These are phyloP conservation scores for Lagerstroemia speciosa DNA, from an alignment of 345 rosid genomes.

Conservation along the genomic window DNA sequence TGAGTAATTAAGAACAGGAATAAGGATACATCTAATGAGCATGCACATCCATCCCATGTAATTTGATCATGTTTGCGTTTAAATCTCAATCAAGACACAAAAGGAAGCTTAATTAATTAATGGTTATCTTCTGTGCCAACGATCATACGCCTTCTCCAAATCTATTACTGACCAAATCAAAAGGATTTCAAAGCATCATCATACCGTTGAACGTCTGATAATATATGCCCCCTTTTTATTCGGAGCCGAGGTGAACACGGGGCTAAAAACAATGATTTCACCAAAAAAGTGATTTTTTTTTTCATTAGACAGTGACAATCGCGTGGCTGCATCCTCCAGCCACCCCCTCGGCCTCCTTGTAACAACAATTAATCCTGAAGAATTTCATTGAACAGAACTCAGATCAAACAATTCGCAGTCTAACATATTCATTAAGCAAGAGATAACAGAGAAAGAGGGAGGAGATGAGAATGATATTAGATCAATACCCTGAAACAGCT, in stretches of 20 bases:
- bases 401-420: neutral
- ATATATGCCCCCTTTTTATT: neutral
- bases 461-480: neutral
- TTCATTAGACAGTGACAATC: neutral
- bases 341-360: neutral
- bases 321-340: constrained; percentile 3
- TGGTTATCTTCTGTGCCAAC: neutral
- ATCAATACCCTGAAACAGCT: constrained; percentile 13
- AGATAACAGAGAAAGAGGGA: neutral
- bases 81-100: neutral
- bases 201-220: neutral
- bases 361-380: constrained; percentile 2
- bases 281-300: neutral
- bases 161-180: neutral
- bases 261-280: neutral
- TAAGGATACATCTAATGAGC: too few species aligned
- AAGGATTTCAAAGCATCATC: neutral
- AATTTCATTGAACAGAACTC: neutral
- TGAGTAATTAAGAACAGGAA: too few species aligned
- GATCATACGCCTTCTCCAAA: neutral
- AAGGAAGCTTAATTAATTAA: neutral
- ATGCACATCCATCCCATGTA: too few species aligned
- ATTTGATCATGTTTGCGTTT: too few species aligned
- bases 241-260: neutral
- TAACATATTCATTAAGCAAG: neutral